A percentile compares a stretch with the other conserved stretches of the same genome.
phyloP scores from a whole-genome alignment of 1,139 yeast species.

The Taphrina pruni region DNA sequence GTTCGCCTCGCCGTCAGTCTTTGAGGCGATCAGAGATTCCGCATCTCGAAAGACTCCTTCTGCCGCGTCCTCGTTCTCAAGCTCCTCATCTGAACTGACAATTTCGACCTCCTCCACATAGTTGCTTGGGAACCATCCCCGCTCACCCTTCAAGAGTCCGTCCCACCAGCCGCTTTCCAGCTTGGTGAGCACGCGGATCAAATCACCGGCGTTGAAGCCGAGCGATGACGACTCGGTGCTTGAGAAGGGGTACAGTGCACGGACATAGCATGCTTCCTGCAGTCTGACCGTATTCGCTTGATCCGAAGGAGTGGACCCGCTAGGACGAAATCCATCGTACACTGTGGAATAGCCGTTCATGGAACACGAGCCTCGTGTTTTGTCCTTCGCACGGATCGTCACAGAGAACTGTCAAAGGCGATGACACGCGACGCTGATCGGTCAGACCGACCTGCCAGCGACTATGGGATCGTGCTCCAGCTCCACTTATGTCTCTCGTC shows the following conservation, averaged over 20 bases:
- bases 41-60: slow-evolving; percentile 36
- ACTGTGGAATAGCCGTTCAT: background rate
- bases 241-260: slow-evolving; percentile 79
- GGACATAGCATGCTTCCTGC: slow-evolving; percentile 47
- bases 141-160: slow-evolving; percentile 49
- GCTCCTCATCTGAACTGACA: slow-evolving; percentile 51
- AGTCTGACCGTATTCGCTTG: slow-evolving; percentile 1
- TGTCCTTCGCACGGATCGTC: background rate
- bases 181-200: slow-evolving; percentile 66
- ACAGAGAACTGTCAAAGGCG: background rate
- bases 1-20: too few relatives aligned
- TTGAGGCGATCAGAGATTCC: slow-evolving; percentile 31
- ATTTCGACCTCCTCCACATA: slow-evolving; percentile 50
- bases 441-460: background rate
- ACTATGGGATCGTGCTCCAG: background rate
- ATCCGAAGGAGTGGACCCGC: background rate
- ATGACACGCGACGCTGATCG: background rate
- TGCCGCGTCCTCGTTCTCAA: slow-evolving; percentile 52
- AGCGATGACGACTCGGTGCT: slow-evolving; percentile 76
- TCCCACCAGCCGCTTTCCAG: slow-evolving; percentile 55
- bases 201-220: slow-evolving; percentile 71
- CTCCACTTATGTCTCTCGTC: background rate
- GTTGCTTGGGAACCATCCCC: slow-evolving; percentile 54
- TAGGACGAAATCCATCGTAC: background rate
- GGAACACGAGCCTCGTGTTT: background rate